Evolutionary conservation across 2,329 filamentous ascomycete genomes (phyloP), one percentile per base, ranked within the genome.

Genomic region (Epichloe uncinata): DNA sequence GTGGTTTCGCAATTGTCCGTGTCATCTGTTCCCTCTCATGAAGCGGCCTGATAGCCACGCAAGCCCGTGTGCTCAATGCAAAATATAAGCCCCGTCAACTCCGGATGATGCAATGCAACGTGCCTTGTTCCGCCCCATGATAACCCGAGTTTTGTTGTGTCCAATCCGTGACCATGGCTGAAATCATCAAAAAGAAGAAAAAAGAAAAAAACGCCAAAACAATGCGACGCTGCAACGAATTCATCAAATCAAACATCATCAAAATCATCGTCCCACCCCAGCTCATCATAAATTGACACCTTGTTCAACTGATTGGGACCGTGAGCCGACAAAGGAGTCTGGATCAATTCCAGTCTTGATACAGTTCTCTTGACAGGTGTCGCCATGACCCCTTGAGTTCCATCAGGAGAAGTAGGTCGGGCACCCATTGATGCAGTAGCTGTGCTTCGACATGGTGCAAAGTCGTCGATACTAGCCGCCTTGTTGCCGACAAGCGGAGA

Each of bases 231-330:
- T 49, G 15, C 34, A 34, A 47, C 44, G 42, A 30, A 48, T 50
- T 67, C 63, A 63, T 67, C 53, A 20, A 20, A 26, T 26, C 22
- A 65, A 61, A 69, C 60, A 60, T 71, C 68, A 59, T 78, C 73
- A 59, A 71, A 66, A 53, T 79, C 75, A 52, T 78, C 71, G 57
- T 79, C 75, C 78, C 78, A 81, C 43, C 78, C 77, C 41, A 81
- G 61, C 55, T 66, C 66, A 56, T 77, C 68, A 56, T 75, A 81
- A 47, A 81, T 74, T 11, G 73, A 74, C 54, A 65, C 53, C 35
- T 62, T 61, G 52, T 59, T 65, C 47, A 55, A 55, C 53, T 53
- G 50, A 11, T 7, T 20, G 34, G 52, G 46, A 48, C 52, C 51
- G 33, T 53, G 47, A 6, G 50, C 49, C 26, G 50, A 48, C 30